These are phyloP conservation scores for Vaccinium macrocarpon DNA, from an alignment of 148 eudicot species.

Conservation along the genomic window DNA sequence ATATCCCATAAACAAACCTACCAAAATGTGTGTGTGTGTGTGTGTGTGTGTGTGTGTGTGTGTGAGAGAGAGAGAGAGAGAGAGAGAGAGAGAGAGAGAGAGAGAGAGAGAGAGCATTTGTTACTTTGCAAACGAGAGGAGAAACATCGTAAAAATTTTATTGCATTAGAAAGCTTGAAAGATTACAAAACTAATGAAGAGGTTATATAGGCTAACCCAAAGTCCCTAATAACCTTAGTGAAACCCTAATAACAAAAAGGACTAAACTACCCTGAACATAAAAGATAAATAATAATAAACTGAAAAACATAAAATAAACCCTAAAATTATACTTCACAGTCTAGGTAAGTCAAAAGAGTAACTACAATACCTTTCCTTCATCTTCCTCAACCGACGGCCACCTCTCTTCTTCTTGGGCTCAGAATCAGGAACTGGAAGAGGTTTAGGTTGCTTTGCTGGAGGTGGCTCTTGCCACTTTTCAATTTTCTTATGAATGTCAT, in stretches of 20 bases:
- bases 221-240: no score
- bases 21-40: background rate
- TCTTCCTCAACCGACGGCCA: slow-evolving; percentile 89
- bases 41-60: background rate
- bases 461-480: slow-evolving; percentile 99
- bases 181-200: no score
- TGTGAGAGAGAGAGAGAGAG: background rate
- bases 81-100: background rate
- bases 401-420: slow-evolving; percentile 99
- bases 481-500: slow-evolving; percentile 85
- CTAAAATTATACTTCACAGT: no score
- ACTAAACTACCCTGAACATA: no score
- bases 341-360: background rate
- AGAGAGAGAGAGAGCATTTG: background rate
- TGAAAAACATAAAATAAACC: no score
- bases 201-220: no score
- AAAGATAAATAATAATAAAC: no score
- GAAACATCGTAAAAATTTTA: no score
- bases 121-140: no score
- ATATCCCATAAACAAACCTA: background rate
- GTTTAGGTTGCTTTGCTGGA: slow-evolving; percentile 97
- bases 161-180: no score
- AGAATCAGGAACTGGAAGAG: slow-evolving; percentile 98
- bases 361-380: slow-evolving; percentile 74
- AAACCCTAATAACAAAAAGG: no score